These are phyloP conservation scores for Haplographium delicatum DNA, from an alignment of 495 filamentous ascomycete genomes.

Conservation along the genomic window DNA sequence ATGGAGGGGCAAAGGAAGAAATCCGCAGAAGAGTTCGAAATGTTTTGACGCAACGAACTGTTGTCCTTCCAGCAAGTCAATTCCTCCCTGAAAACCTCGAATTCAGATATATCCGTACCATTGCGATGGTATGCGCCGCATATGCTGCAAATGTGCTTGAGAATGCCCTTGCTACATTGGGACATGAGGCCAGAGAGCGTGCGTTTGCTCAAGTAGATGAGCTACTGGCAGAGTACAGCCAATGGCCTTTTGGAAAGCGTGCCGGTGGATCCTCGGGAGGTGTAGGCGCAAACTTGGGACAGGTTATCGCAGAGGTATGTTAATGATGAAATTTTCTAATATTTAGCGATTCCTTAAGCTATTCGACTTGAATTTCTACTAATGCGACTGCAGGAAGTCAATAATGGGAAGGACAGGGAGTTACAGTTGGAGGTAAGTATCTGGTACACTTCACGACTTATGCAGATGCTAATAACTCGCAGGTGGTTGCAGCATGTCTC, in stretches of 20 bases:
- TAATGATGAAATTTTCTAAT: neutral
- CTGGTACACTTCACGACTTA: slow-evolving; percentile 18
- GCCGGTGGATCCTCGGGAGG: slow-evolving; percentile 67
- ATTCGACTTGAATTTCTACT: too few relatives aligned
- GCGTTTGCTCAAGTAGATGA: slow-evolving; percentile 97
- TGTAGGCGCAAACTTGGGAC: slow-evolving; percentile 90
- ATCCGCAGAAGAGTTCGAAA: slow-evolving; percentile 87
- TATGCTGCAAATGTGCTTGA: slow-evolving; percentile 98
- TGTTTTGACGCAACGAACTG: slow-evolving; percentile 87
- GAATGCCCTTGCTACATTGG: slow-evolving; percentile 89
- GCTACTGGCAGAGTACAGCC: slow-evolving; percentile 88
- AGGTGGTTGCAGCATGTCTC: slow-evolving; percentile 83
- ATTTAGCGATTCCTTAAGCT: too few relatives aligned
- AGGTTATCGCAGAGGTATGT: slow-evolving; percentile 68
- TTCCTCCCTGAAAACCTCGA: slow-evolving; percentile 93
- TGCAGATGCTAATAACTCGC: slow-evolving; percentile 30
- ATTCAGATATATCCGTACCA: slow-evolving; percentile 84
- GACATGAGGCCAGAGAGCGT: slow-evolving; percentile 87
- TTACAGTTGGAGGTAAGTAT: slow-evolving; percentile 75
- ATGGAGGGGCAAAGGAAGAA: slow-evolving; percentile 96
- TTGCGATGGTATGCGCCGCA: slow-evolving; percentile 94
- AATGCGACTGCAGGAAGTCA: slow-evolving; percentile 74
- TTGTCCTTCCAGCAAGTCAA: slow-evolving; percentile 74
- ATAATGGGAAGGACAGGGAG: slow-evolving; percentile 80
- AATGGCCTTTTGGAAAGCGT: slow-evolving; percentile 89